Evolutionary conservation across 768 basidiomycete species (phyloP), one percentile per base, ranked within the genome.

Genomic region (Termitomyces sp.): DNA sequence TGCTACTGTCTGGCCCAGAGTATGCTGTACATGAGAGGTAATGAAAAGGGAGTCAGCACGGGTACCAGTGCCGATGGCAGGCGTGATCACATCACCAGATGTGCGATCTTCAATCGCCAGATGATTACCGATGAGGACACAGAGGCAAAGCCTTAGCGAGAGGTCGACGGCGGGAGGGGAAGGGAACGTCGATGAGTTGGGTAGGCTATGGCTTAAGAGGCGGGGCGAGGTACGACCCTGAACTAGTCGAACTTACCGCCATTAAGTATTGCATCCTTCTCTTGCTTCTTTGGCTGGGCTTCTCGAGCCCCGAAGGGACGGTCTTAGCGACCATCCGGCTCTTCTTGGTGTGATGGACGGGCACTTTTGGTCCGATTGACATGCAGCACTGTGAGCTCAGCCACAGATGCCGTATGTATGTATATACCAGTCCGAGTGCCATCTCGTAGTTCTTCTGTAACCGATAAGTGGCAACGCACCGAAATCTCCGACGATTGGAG

Each of bases 251-350:
- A 23, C 27, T 56, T 42, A 56, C 48, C 41, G 32, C 55, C 48
- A 56, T 56, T 14, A n/a, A 52, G 43, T 52, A 21, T 45, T 51
- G 21, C 39, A 2, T 43, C 48, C 54, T 50, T 56, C 55, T 21
- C 6, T 34, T 39, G 42, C 41, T 55, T 48, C 49, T 41, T 44
- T 23, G 35, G 27, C 17, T 2, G 16, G 44, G 44, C 56, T 57
- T 57, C 56, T 52, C 51, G 11, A 52, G 39, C 56, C 51, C 56
- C 56, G 42, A 17, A 52, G 44, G 51, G 56, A 37, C 50, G 16
- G 48, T 27, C 43, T 44, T 44, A 44, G 43, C 43, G 48, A 50
- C 48, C 5, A 50, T n/a, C 7, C 6, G 17, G 3, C 14, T 17
- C 16, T 32, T 8, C 17, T 32, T 34, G 14, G 16, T 28, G 45